These are phyloP conservation scores for Penicillium paneum DNA, from an alignment of 2,329 filamentous ascomycete species.

Conservation along the genomic window DNA sequence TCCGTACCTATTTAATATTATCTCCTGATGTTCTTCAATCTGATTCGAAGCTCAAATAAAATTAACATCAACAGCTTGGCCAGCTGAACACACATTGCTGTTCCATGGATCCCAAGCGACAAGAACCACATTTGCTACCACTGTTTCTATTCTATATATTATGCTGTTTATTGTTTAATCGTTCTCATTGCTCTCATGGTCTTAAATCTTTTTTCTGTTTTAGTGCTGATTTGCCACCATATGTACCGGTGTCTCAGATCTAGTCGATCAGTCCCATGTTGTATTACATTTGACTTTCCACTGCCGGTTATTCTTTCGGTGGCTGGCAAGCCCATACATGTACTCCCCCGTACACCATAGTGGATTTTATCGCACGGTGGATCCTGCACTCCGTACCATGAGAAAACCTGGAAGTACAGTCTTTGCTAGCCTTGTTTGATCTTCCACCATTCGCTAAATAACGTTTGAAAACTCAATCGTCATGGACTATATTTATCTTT, in stretches of 20 bases:
- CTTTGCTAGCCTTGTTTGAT: not conserved
- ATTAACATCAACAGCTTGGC: too few species aligned
- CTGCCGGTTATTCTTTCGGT: constrained; percentile 13
- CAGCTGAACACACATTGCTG: too few species aligned
- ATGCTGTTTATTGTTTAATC: too few species aligned
- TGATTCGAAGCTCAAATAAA: not conserved
- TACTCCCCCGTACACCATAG: not conserved
- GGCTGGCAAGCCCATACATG: not conserved
- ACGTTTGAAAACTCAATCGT: not conserved
- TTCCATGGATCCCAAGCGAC: constrained; percentile 18
- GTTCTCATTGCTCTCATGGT: too few species aligned
- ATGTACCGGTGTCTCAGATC: constrained; percentile 14
- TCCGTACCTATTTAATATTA: not conserved
- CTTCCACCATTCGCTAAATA: not conserved
- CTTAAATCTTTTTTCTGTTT: not conserved
- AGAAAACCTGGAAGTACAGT: constrained; percentile 2
- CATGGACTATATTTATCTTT: constrained; percentile 1
- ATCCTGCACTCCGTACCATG: not conserved
- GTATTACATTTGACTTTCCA: constrained; percentile 15
- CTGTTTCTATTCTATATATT: too few species aligned
- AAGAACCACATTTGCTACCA: constrained; percentile 5
- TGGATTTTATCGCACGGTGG: constrained; percentile 5
- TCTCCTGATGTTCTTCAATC: not conserved
- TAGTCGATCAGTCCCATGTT: constrained; percentile 5
- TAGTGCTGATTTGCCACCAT: constrained; percentile 7